Evolutionary conservation across 192 early-diverging fungal genomes (phyloP), one percentile per base, ranked within the genome.

Genomic region (Globomyces pollinis-pini): DNA sequence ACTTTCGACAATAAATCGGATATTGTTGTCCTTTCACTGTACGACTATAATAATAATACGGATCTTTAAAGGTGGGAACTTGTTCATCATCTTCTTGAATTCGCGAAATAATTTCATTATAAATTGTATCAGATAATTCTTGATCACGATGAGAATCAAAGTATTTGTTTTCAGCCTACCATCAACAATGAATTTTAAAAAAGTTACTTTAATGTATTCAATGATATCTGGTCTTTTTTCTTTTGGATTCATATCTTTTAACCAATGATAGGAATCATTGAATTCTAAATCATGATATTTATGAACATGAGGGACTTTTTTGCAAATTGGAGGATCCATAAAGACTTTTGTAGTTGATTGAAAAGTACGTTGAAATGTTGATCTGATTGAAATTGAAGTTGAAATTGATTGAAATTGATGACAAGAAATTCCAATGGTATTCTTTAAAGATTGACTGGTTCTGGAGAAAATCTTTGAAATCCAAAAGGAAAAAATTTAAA

Each of bases 21-120:
- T 78, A 78, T 38, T 78, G 63, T 54, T 71, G 51, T 1, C 76
- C 76, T 63, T 78, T 76, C 16, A 60, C 65, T 6, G 73, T 73
- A 2, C 66, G 29, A 34, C 66, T 70, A 68, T 78, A 78, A 56
- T 76, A 78, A 42, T 47, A 73, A 54, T 62, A 78, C 1, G 67
- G 62, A 4, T 8, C 56, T 12, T 38, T 36, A 59, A 60, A 69
- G 56, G 60, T 57, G 3, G 75, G 75, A 12, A 64, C 72, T 15
- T 69, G 63, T 11, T 35, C 50, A 44, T 77, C 75, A 41, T 71
- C 73, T 55, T 77, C 75, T 28, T 70, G 30, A 32, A 78, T 60
- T 8, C 61, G 55, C 11, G 62, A 16, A 6, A 78, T 33, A 50
- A 74, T 71, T 65, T 78, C 76, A 1, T 70, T 31, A 63, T 77